Base-by-base conservation (phyloP, 192 early-diverging fungal species). In the Chytriomyces sp. region DNA sequence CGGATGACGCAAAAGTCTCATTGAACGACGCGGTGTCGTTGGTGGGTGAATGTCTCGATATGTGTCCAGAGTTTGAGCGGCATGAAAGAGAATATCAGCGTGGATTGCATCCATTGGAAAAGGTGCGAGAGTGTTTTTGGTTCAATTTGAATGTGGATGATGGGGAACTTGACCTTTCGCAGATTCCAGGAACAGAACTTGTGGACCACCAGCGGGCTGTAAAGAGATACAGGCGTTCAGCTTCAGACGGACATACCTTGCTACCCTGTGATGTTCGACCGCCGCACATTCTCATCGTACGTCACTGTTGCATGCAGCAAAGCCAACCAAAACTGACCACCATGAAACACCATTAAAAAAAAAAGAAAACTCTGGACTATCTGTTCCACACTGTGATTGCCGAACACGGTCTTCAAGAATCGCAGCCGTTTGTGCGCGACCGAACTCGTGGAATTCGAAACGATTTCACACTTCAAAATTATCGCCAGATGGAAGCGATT, bases 1-100 rank as follows among this genome's bases (percentile, higher is more conserved):
- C 89, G 63, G 89, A 91, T 5, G 84, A 88, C 53, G 85, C 86
- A 3, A 83, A 83, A 5, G 83, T 81, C 48, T 65, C 81, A 5
- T 80, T 95, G 46, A 82, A 88, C 45, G 90, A 94, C 43, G 94
- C 94, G 1, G 82, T 90, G 24, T 72, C 80, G 7, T 88, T 98
- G 64, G 80, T 90, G 18, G 95, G 93, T 10, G 93, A 93, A 2
- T 98, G 96, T 66, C 75, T 80, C 75, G 89, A 92, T 35, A 98
- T 96, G 94, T 96, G 95, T 81, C 93, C 96, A 0, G 90, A 90
- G 75, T 96, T 90, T 77, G 96, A 98, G 82, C 86, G 93, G 16
- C 85, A 93, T 61, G 94, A 96, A 69, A 86, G 96, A 43, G 92
- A 94, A 64, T 87, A 89, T 61, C 91, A 93, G 61, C 90, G 93